A percentile compares a stretch with the other conserved stretches of the same genome.
These are phyloP conservation scores for Epichloe uncinata DNA, from an alignment of 2,329 filamentous ascomycete genomes.

Conservation along the genomic window DNA sequence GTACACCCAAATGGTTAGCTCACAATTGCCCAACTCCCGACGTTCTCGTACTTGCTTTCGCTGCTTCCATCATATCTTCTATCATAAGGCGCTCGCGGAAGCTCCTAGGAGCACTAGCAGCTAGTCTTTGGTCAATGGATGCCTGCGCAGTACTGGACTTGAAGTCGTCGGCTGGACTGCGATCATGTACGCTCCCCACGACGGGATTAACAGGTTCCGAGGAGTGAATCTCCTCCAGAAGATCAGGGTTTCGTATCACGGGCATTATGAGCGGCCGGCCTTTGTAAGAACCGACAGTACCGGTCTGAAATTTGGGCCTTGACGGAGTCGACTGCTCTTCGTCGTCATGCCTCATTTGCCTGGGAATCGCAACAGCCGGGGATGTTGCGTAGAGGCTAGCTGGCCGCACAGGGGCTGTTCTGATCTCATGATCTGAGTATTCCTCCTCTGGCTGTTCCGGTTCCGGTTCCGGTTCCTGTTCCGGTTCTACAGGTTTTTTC, in stretches of 20 bases:
- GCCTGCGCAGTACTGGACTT: constrained; percentile 31
- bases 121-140: constrained; percentile 22
- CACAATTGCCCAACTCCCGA: constrained; percentile 9
- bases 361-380: constrained; percentile 26
- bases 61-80: constrained; percentile 27
- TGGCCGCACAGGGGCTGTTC: background rate
- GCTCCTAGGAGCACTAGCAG: constrained; percentile 31
- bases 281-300: constrained; percentile 40
- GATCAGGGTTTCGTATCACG: constrained; percentile 33
- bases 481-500: background rate
- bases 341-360: background rate
- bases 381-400: constrained; percentile 27
- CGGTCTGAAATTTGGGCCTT: constrained; percentile 21
- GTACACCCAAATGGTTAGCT: constrained; percentile 7
- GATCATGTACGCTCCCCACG: constrained; percentile 39
- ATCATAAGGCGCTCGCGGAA: constrained; percentile 35
- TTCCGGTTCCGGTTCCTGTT: background rate
- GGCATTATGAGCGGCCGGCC: constrained; percentile 39
- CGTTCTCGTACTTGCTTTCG: constrained; percentile 11
- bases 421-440: constrained; percentile 5
- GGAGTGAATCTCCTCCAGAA: constrained; percentile 34
- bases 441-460: constrained; percentile 16
- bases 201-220: constrained; percentile 37
- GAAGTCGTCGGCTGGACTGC: constrained; percentile 33
- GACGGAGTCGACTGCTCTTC: constrained; percentile 19